Evolutionary conservation across 306 rosid species (phyloP), one percentile per base, ranked within the genome.

Genomic region (Psophocarpus tetragonolobus): DNA sequence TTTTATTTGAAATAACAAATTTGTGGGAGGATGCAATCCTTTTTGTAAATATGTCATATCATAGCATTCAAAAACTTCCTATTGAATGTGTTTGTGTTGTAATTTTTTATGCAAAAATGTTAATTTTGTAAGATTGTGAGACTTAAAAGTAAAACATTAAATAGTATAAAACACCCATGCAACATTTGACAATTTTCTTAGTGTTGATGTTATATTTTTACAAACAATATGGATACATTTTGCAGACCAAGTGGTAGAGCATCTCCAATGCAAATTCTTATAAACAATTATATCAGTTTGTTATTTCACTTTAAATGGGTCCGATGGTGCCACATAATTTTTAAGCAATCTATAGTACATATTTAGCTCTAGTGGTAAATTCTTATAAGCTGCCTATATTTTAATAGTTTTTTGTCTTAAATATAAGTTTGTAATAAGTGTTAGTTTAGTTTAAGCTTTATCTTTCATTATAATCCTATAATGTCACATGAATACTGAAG

Each of bases 1-100:
- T 42, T 79, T 24, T 74, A 0, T 65, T 64, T 82, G 71, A 82
- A 67, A 79, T 69, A 32, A 74, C 73, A 20, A 8, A 63, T 44
- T 36, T 48, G 13, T 65, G 38, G 48, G 36, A 77, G 27, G 45
- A 42, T 61, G 20, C 29, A 13, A 24, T 67, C 33, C 67, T 68
- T 8, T n/a, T 8, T 42, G 12, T 26, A 27, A 51, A 67, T 61
- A 53, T 53, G 29, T 54, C 30, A 61, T 15, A 8, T 4, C 24
- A 47, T 33, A 6, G 8, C 41, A 26, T 68, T 73, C 1, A 9
- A 44, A 80, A 81, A 50, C 71, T 11, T n/a, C n/a, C n/a, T n/a
- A n/a, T n/a, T n/a, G n/a, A n/a, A n/a, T n/a, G n/a, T n/a, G n/a
- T n/a, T 63, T 74, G 44, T 63, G 20, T 62, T 77, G 14, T 15